Percentiles rank a stretch among this genome's conserved stretches.
Evolutionary conservation across 306 rosid genomes (phyloP).

Genomic region (Malus asiatica): DNA sequence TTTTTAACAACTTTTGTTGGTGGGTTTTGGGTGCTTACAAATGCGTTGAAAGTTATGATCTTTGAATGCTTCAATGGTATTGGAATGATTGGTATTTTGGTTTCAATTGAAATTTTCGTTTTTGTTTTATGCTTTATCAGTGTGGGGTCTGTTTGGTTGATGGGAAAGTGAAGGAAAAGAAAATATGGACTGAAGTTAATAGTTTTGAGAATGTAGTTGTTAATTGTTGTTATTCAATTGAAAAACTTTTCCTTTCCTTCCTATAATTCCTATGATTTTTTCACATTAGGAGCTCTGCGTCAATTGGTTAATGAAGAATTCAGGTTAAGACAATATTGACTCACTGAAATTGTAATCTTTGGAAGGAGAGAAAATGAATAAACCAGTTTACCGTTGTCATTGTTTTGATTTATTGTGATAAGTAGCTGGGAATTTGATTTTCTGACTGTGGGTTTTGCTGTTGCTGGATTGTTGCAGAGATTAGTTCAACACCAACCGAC

Average conservation of each 20-base stretch:
- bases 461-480: conserved; percentile 46
- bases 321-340: not conserved
- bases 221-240: not conserved
- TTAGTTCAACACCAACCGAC: conserved; percentile 84
- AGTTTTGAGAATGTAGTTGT: not conserved
- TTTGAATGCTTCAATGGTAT: not conserved
- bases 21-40: not conserved
- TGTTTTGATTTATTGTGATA: not conserved
- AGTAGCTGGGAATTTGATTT: not conserved
- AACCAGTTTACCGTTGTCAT: not conserved
- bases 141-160: not conserved
- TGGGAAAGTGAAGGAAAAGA: not conserved
- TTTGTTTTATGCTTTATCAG: not conserved
- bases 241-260: no score
- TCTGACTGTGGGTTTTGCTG: not conserved
- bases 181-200: not conserved
- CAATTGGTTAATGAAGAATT: not conserved
- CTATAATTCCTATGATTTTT: not conserved
- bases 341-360: not conserved
- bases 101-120: not conserved
- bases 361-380: not conserved
- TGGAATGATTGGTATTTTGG: not conserved
- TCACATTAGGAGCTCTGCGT: not conserved
- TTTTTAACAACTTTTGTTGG: not conserved
- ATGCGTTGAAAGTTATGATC: not conserved